Base-by-base conservation (phyloP, 2,329 filamentous ascomycete genomes). In the Penicillium sp. region DNA sequence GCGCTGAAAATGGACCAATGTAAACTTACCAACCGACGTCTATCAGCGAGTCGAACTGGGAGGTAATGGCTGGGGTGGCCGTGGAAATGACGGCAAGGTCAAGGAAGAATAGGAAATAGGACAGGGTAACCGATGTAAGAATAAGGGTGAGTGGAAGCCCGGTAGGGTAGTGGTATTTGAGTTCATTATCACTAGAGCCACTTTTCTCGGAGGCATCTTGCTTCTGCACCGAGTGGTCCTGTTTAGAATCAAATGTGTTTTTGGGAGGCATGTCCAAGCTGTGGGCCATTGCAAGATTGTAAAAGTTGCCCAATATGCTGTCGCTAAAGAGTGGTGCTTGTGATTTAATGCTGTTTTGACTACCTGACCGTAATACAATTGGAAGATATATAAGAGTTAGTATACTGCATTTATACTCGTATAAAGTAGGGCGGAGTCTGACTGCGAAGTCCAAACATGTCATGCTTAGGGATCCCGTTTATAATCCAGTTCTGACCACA, bases 21-120 rank as follows among this genome's bases (percentile, higher is more conserved):
- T 44, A 5, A 11, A 44, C 34, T 39, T 56, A 59, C 57, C 57
- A 68, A 24, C 66, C 66, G 8, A 68, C 51, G 8, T 69, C 66
- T 16, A 55, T 51, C 20, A 66, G 49, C 3, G 64, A 66, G 50
- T 68, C 44, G 42, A 69, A 68, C n/a, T 62, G 38, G 8, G 58
- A 47, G 1, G 66, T 69, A 43, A 69, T 68, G 5, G 50, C 46
- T 4, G 66, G 64, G 34, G 58, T 64, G 13, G 66, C 66, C 0
- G 62, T 65, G 18, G 61, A 66, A 22, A 67, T 59, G 24, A 66
- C 55, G 11, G 60, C 56, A 49, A 61, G 44, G 31, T 67, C 62
- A 13, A 67, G 61, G 48, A 66, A 65, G 38, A 67, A 61, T 9
- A 66, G 51, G 22, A 64, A 67, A 57, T 66, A 66, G 29, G 61